Conservation (phyloP, 2,329 filamentous ascomycete genomes). For the Neurospora sp. region DNA sequence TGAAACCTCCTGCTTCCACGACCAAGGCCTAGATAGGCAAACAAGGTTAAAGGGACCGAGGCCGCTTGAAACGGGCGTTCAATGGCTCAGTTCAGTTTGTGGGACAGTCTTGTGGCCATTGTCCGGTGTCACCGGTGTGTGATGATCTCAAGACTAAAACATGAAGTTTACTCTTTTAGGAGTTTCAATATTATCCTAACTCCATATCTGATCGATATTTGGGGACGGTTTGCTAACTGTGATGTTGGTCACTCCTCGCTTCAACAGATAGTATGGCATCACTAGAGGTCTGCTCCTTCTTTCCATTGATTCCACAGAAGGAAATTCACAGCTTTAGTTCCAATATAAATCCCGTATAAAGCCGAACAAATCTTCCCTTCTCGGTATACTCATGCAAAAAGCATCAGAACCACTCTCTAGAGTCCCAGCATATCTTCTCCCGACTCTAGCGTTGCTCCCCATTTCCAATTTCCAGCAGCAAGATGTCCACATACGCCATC, state of each 20-base stretch:
- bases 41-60: not conserved
- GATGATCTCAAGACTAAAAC: not conserved
- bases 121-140: not conserved
- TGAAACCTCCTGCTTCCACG: not conserved
- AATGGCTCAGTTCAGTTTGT: not conserved
- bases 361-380: not conserved
- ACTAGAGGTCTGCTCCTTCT: not conserved
- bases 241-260: not conserved
- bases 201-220: not conserved
- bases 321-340: not conserved
- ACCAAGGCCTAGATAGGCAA: not conserved
- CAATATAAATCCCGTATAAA: not conserved
- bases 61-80: not conserved
- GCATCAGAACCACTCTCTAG: slow-evolving; percentile 9
- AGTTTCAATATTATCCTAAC: not conserved
- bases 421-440: not conserved
- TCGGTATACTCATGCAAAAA: slow-evolving; percentile 13
- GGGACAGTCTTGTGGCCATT: not conserved
- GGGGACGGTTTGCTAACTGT: not conserved
- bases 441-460: not conserved
- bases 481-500: not conserved
- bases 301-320: not conserved
- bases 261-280: not conserved
- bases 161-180: not conserved
- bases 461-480: not conserved